Conservation (phyloP, 306 rosid species). For the Vigna angularis region DNA sequence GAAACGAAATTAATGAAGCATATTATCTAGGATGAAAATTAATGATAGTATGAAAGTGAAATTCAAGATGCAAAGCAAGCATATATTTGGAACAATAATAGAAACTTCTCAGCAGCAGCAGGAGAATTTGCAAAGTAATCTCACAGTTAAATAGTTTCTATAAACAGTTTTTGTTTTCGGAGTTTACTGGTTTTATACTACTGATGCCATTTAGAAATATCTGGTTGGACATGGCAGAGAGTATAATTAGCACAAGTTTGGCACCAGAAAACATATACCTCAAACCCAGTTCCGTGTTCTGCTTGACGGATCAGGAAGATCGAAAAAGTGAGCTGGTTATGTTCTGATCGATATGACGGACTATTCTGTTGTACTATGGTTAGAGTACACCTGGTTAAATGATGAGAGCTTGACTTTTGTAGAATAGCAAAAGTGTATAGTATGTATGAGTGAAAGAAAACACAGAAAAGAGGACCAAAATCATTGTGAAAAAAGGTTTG, state of each 20-base stretch:
- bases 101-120: neutral
- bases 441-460: neutral
- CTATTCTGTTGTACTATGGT: neutral
- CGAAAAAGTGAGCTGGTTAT: neutral
- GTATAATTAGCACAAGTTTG: neutral
- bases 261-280: constrained; percentile 40
- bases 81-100: neutral
- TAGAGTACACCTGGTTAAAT: constrained; percentile 13
- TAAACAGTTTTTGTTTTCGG: neutral
- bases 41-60: neutral
- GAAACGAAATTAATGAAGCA: neutral
- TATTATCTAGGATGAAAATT: neutral
- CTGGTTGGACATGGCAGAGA: neutral
- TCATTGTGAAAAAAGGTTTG: constrained; percentile 51
- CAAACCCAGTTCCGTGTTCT: neutral
- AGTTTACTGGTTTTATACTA: neutral
- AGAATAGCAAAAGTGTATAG: constrained; percentile 39
- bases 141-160: neutral
- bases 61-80: constrained; percentile 17
- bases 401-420: constrained; percentile 33
- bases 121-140: neutral
- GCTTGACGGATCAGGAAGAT: neutral
- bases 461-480: constrained; percentile 44
- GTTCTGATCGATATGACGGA: neutral
- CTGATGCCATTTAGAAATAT: neutral